Evolutionary conservation across 1,139 yeast genomes (phyloP), one percentile per base, ranked within the genome.

Genomic region (Entelexis paramagnoliae): DNA sequence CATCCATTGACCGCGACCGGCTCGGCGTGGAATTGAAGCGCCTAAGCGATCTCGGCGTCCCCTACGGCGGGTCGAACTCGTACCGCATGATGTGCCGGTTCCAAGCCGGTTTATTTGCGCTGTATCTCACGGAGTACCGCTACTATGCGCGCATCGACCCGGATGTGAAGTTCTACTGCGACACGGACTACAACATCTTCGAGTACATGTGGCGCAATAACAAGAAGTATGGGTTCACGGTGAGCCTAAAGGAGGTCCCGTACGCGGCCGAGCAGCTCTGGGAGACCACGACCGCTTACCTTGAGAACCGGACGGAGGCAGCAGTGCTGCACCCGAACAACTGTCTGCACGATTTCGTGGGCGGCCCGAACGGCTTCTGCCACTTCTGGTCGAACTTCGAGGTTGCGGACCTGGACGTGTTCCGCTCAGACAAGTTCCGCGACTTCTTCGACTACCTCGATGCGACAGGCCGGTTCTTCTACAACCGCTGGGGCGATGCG

Each of bases 71-170:
- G 55, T 68, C 80, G 71, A 80, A 76, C 48, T 78, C 89, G 8
- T 89, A 89, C 64, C 81, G 78, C 59, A 75, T 76, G 60, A 78
- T 78, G 82, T 78, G 82, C 61, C 75, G 93, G 7, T 84, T 81
- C 64, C 83, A 84, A 63, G 77, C 89, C 0, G 94, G 95, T 1
- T 73, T 75, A 56, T 88, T 88, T 64, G 85, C 78, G 69, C 83
- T 82, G 3, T 65, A 83, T 56, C 80, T 89, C 47, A 60, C 72
- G 65, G 73, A 78, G 52, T 74, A 79, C 55, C 87, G 86, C 55
- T 88, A 95, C 93, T 88, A 87, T 68, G 88, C 96, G 96, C 73
- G 96, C 51, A 87, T 89, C 10, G 96, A 89, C 66, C 96, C 96
- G 1, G 82, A 83, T 58, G 91, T 89, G 43, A 82, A 85, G 58